Conservation (phyloP, 805 yeast genomes). For the Diddensiella transvaalensis region DNA sequence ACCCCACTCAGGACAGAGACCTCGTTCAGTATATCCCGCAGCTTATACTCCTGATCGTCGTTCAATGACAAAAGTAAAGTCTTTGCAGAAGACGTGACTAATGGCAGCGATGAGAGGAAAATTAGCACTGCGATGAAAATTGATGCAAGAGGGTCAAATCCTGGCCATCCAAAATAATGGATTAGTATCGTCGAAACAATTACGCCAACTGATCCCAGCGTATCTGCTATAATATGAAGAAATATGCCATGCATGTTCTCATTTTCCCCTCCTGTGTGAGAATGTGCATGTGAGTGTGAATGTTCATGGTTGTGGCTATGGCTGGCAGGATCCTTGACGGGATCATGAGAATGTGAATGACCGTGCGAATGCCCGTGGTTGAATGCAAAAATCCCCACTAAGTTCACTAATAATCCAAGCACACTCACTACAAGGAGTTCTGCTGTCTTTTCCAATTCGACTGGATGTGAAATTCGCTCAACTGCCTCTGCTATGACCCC, state of each 20-base stretch:
- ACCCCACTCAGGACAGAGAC: slow-evolving; percentile 72
- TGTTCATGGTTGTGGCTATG: slow-evolving; percentile 20
- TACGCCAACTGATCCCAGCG: slow-evolving; percentile 95
- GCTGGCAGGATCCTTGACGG: slow-evolving; percentile 31
- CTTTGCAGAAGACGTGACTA: slow-evolving; percentile 75
- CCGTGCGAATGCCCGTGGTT: slow-evolving; percentile 71
- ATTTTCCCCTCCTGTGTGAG: slow-evolving; percentile 59
- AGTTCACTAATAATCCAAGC: slow-evolving; percentile 80
- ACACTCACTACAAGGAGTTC: slow-evolving; percentile 82
- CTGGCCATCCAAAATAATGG: slow-evolving; percentile 63
- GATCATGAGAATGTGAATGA: slow-evolving; percentile 39
- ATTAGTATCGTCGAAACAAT: slow-evolving; percentile 84
- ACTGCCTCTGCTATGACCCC: slow-evolving; percentile 85
- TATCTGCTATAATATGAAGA: slow-evolving; percentile 90
- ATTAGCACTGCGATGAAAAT: slow-evolving; percentile 79
- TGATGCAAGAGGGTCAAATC: slow-evolving; percentile 92
- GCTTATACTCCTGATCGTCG: slow-evolving; percentile 53
- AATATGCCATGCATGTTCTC: slow-evolving; percentile 92
- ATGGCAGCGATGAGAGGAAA: slow-evolving; percentile 76
- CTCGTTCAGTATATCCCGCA: slow-evolving; percentile 65
- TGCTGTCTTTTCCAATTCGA: slow-evolving; percentile 69
- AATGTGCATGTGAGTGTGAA: slow-evolving; percentile 31
- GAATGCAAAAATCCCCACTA: slow-evolving; percentile 92
- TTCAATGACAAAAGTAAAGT: slow-evolving; percentile 63
- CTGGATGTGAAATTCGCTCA: slow-evolving; percentile 76